Conservation (phyloP, 1,284 basidiomycete species). For the Tilletiopsis washingtonensis region DNA sequence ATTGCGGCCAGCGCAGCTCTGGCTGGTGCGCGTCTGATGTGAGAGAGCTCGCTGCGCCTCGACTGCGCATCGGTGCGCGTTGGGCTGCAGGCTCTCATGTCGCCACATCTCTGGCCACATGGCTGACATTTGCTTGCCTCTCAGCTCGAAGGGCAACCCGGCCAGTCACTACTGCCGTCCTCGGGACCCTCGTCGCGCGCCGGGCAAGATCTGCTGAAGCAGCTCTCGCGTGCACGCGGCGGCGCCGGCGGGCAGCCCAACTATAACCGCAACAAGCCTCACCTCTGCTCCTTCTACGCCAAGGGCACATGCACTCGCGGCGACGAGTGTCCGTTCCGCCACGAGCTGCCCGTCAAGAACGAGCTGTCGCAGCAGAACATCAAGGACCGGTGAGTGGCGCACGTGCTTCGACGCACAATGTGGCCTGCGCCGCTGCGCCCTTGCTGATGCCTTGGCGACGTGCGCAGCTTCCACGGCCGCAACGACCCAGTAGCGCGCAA, state of each 20-base stretch:
- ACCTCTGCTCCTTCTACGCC: slow-evolving; percentile 88
- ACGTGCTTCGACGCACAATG: not conserved
- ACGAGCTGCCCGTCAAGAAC: slow-evolving; percentile 65
- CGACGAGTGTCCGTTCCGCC: slow-evolving; percentile 84
- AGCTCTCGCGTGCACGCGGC: slow-evolving; percentile 65
- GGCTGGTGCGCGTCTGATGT: too few species aligned
- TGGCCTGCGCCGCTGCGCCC: not conserved
- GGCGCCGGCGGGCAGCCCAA: not conserved
- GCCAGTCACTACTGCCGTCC: slow-evolving; percentile 13
- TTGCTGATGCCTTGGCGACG: not conserved
- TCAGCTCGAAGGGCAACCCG: slow-evolving; percentile 19
- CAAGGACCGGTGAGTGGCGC: slow-evolving; percentile 62
- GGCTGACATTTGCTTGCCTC: not conserved
- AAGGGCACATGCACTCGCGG: slow-evolving; percentile 93
- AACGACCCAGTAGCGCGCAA: slow-evolving; percentile 86
- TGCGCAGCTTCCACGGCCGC: slow-evolving; percentile 58
- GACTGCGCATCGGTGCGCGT: too few species aligned
- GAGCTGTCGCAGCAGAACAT: slow-evolving; percentile 84
- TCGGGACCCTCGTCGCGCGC: slow-evolving; percentile 31
- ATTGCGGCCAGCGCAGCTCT: too few species aligned
- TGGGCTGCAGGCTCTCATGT: too few species aligned
- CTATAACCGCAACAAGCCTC: slow-evolving; percentile 91
- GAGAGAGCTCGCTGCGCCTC: too few species aligned
- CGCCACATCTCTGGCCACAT: too few species aligned
- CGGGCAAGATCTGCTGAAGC: slow-evolving; percentile 91